Evolutionary conservation across 2,329 filamentous ascomycete species (phyloP).

Genomic region (Colletotrichum sublineola): DNA sequence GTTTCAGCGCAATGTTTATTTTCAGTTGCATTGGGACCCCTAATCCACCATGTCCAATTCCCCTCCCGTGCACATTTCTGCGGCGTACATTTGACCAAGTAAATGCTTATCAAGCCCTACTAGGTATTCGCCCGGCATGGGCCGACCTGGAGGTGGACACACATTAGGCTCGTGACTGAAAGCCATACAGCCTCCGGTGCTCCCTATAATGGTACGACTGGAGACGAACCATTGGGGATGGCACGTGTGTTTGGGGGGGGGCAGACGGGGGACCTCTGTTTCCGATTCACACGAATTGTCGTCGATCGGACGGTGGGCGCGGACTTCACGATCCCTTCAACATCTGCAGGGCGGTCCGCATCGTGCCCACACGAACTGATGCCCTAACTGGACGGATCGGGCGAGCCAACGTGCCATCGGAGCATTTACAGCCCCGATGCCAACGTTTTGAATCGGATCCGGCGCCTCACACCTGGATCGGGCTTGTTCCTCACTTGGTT

Average conservation of each 20-base stretch:
- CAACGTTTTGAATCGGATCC: conserved; percentile 21
- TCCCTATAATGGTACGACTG: background rate
- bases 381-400: conserved; percentile 33
- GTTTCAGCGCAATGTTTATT: background rate
- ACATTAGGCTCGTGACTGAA: background rate
- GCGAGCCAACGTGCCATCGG: conserved; percentile 36
- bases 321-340: conserved; percentile 38
- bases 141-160: background rate
- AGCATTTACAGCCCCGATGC: conserved; percentile 34
- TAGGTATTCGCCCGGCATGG: background rate
- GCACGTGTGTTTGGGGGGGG: background rate
- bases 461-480: conserved; percentile 27
- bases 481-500: background rate
- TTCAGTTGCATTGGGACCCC: background rate
- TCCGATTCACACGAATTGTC: conserved; percentile 31
- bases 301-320: conserved; percentile 34
- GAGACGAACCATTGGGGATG: background rate
- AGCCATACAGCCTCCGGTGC: background rate
- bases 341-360: conserved; percentile 31
- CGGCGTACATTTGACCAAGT: background rate
- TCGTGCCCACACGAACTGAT: conserved; percentile 30
- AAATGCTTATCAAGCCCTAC: background rate
- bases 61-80: background rate
- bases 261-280: conserved; percentile 14
- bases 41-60: background rate